Conservation (phyloP, 345 rosid genomes). For the Dovyalis caffra region DNA sequence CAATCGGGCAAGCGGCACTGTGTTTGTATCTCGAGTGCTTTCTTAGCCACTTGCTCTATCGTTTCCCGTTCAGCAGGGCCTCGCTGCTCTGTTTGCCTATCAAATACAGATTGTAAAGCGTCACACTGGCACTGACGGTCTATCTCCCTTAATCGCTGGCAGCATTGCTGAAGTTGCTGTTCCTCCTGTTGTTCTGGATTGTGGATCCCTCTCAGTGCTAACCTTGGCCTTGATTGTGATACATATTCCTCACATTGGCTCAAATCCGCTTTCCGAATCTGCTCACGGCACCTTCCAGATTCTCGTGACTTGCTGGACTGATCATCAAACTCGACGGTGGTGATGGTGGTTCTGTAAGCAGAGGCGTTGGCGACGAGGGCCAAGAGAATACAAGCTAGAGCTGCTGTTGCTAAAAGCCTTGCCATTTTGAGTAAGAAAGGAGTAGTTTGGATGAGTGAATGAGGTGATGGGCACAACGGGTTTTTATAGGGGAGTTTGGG, state of each 20-base stretch:
- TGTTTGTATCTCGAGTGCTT: neutral
- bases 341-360: neutral
- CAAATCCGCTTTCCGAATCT: neutral
- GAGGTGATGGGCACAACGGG: neutral
- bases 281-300: neutral
- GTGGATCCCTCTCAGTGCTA: neutral
- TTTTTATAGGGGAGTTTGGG: neutral
- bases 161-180: conserved; percentile 5
- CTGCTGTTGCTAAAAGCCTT: neutral
- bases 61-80: neutral
- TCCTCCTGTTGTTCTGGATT: too few relatives aligned
- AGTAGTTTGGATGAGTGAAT: neutral
- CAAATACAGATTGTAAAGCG: neutral
- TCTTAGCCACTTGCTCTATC: neutral
- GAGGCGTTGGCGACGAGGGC: neutral
- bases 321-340: neutral
- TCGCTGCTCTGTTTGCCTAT: neutral
- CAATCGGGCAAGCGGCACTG: neutral
- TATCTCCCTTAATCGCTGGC: neutral
- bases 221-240: neutral
- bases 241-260: neutral
- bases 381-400: neutral
- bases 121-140: neutral
- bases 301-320: neutral
- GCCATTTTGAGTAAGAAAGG: neutral